Evolutionary conservation across 495 filamentous ascomycete genomes (phyloP), one percentile per base, ranked within the genome.

Genomic region (Aspergillus ostianus): DNA sequence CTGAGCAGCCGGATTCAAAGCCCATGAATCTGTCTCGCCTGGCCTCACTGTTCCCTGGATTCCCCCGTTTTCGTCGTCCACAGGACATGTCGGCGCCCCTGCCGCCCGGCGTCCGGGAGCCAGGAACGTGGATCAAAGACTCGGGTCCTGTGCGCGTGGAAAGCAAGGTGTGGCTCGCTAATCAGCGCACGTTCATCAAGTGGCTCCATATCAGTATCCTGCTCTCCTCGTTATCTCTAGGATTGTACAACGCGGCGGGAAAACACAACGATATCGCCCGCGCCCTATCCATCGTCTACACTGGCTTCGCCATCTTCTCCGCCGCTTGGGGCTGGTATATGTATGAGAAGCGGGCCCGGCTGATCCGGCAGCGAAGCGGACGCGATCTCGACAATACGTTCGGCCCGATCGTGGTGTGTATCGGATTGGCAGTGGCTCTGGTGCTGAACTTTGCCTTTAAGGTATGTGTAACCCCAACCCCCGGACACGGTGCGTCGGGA

Each of bases 141-240:
- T 80, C 89, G 0, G 93, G 93, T 0, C 91, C 92, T 0, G 81
- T 98, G 36, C 84, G 90, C 54, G 91, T 98, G 45, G 94, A 98
- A 73, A 90, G 90, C 46, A 98, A 98, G 74, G 93, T 98, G 6
- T 98, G 94, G 93, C 88, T 98, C 36, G 94, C 94, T 51, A 98
- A 98, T 70, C 91, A 98, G 76, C 85, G 94, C 49, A 98, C 94
- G 0, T 98, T 96, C 67, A 85, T 98, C 71, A 97, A 96, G 70
- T 98, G 94, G 94, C 89, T 97, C 72, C 92, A 98, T 68, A 89
- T 98, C 63, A 87, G 85, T 55, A 82, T 98, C 23, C 80, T 98
- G 27, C 84, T 98, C 8, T 92, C 91, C 10, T 85, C 84, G 23
- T 72, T 98, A 29, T 90, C 90, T 3, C 76, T 98, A 23, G 90